A percentile compares a stretch with the other conserved stretches of the same genome.
These are phyloP conservation scores for Curvularia sp. DNA, from an alignment of 2,329 filamentous ascomycete genomes.

Conservation along the genomic window DNA sequence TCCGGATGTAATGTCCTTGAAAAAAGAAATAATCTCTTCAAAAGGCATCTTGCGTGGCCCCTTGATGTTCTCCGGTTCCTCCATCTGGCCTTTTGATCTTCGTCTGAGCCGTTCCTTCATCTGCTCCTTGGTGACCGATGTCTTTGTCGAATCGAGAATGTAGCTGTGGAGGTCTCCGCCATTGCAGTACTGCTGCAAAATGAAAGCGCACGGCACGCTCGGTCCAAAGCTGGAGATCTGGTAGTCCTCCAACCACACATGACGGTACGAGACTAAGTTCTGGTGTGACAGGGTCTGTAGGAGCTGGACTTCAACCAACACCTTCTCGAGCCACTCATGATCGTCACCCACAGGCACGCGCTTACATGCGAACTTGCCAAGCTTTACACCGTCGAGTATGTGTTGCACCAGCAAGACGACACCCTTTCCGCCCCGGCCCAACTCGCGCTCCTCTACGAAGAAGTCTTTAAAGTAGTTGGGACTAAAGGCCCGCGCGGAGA, in stretches of 20 bases:
- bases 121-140: constrained; percentile 75
- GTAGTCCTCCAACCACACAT: constrained; percentile 95
- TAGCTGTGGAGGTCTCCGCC: constrained; percentile 88
- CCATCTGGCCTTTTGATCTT: constrained; percentile 77
- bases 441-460: constrained; percentile 85
- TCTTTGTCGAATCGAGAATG: constrained; percentile 72
- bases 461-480: constrained; percentile 92
- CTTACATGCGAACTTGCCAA: constrained; percentile 96
- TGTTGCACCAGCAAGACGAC: constrained; percentile 95
- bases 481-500: constrained; percentile 85
- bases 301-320: constrained; percentile 90
- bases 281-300: constrained; percentile 91
- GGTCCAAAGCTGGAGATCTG: constrained; percentile 84
- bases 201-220: constrained; percentile 92
- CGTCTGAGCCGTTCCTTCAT: constrained; percentile 87
- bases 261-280: constrained; percentile 94
- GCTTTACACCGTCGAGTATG: constrained; percentile 83
- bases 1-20: constrained; percentile 92
- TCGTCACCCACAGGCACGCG: constrained; percentile 92
- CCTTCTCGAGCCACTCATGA: constrained; percentile 93
- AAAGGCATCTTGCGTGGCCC: constrained; percentile 69
- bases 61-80: constrained; percentile 63
- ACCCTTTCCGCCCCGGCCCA: constrained; percentile 91
- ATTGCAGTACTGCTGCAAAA: constrained; percentile 97
- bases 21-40: constrained; percentile 96